Base-by-base conservation (phyloP, 2,329 filamentous ascomycete species). In the Neofusicoccum umdonicola region DNA sequence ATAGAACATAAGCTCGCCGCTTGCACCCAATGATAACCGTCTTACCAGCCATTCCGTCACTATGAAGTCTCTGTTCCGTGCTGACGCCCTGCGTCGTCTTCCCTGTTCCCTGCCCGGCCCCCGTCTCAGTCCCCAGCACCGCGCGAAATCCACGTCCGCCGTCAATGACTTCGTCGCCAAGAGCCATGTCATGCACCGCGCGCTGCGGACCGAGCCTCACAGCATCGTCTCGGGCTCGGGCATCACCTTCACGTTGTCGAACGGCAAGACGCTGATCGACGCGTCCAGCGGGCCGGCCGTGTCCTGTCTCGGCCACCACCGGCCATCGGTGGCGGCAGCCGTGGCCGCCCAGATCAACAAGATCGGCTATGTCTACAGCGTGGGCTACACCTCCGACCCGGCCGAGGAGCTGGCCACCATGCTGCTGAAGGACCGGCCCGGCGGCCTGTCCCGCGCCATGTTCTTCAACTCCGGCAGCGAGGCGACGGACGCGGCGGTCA, bases 401-500 rank as follows among this genome's bases (percentile, higher is more conserved):
- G 63, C 63, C 4, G 63, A 65, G 27, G 47, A 65, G 45, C 63
- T 65, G 22, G 63, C 63, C 17, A 31, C 35, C 27, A 39, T 65
- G 39, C 63, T 65, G n/a, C 45, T 65, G 17, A 7, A 31, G 7
- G 45, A 65, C 39, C 42, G 31, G 37, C 47, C 63, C 6, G 63
- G 63, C 44, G 63, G 54, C 4, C 54, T 65, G 17, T 51, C 52
- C 35, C 65, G 64, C 37, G 67, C 64, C 51, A 45, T 45, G 47
- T 62, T 62, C 41, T 62, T 62, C 60, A 44, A 35, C 12, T 62
- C 60, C 4, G 72, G 72, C 3, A 71, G 69, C 19, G 79, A 81
- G 69, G 82, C 82, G 0, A 76, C 79, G 8, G 82, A 85, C 65
- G 76, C 81, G 0, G 79, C 80, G 0, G 67, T 84, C 58, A 85